A percentile compares a stretch with the other conserved stretches of the same genome.
These are phyloP conservation scores for Monilinia fructigena DNA, from an alignment of 2,329 filamentous ascomycete species.

Conservation along the genomic window DNA sequence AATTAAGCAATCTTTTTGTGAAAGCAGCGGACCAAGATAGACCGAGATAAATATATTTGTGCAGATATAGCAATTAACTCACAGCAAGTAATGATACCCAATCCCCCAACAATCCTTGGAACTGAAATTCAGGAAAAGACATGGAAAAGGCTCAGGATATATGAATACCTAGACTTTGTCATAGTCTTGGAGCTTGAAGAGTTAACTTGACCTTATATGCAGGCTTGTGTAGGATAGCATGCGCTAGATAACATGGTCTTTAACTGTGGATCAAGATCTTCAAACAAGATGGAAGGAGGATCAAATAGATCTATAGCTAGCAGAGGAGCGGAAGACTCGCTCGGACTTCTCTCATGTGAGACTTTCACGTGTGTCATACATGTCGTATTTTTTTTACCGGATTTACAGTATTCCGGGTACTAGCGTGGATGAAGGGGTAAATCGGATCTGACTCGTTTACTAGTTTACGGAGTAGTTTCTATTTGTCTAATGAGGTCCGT, in stretches of 20 bases:
- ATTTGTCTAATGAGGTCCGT: background rate
- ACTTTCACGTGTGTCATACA: background rate
- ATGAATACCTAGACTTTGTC: background rate
- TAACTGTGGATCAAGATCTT: background rate
- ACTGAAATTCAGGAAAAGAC: background rate
- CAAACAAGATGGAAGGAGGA: background rate
- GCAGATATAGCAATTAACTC: constrained; percentile 3
- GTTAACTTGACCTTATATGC: background rate
- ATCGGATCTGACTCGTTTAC: constrained; percentile 8
- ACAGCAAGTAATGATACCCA: constrained; percentile 12
- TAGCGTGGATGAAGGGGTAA: constrained; percentile 1
- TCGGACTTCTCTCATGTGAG: background rate
- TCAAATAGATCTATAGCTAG: no score
- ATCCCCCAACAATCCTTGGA: constrained; percentile 4
- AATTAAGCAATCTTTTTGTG: constrained; percentile 30
- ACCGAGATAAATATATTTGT: constrained; percentile 23
- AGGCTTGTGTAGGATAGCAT: background rate
- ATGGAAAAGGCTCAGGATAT: background rate
- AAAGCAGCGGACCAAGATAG: constrained; percentile 23
- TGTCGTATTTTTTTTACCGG: background rate
- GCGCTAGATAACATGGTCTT: background rate
- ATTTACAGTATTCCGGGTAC: background rate
- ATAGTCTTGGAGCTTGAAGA: background rate
- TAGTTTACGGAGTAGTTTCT: background rate
- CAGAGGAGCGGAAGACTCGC: background rate